phyloP scores from a whole-genome alignment of 176 grass and related monocot species.

The Alopecurus myosuroides region DNA sequence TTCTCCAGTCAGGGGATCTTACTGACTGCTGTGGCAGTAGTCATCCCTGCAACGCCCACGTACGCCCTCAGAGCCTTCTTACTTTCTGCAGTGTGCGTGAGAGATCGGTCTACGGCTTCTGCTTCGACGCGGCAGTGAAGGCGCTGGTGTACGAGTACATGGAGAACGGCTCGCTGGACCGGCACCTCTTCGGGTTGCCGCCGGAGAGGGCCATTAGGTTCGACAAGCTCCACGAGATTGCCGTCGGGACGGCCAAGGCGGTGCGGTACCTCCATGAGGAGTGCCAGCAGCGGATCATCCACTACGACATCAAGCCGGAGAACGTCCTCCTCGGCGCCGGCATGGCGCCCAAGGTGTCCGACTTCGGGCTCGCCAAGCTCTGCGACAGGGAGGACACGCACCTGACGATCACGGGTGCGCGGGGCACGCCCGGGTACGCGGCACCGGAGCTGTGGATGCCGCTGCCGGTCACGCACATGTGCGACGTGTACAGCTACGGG shows the following conservation, averaged over 20 bases:
- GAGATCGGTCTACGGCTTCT: slow-evolving; percentile 52
- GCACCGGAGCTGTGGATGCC: slow-evolving; percentile 76
- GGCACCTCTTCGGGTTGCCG: slow-evolving; percentile 24
- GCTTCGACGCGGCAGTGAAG: slow-evolving; percentile 39
- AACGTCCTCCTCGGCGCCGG: slow-evolving; percentile 51
- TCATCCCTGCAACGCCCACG: not conserved
- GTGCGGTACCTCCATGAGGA: slow-evolving; percentile 65
- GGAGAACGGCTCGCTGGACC: slow-evolving; percentile 49
- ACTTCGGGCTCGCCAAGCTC: slow-evolving; percentile 65
- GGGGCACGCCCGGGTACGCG: slow-evolving; percentile 59
- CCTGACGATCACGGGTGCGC: slow-evolving; percentile 44
- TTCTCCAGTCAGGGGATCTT: not conserved
- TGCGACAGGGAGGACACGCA: slow-evolving; percentile 52
- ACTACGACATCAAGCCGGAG: slow-evolving; percentile 81
- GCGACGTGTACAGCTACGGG: slow-evolving; percentile 73
- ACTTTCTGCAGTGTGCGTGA: not conserved
- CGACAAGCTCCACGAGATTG: slow-evolving; percentile 38
- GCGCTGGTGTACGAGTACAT: slow-evolving; percentile 75
- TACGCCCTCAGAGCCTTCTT: not conserved
- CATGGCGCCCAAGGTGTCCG: slow-evolving; percentile 55
- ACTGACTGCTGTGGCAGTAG: not conserved
- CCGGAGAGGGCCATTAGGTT: not conserved
- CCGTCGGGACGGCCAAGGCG: slow-evolving; percentile 2
- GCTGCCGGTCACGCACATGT: slow-evolving; percentile 52
- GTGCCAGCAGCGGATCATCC: slow-evolving; percentile 55